Base-by-base conservation (phyloP, 805 yeast species). In the Ogataea paradorogensis region DNA sequence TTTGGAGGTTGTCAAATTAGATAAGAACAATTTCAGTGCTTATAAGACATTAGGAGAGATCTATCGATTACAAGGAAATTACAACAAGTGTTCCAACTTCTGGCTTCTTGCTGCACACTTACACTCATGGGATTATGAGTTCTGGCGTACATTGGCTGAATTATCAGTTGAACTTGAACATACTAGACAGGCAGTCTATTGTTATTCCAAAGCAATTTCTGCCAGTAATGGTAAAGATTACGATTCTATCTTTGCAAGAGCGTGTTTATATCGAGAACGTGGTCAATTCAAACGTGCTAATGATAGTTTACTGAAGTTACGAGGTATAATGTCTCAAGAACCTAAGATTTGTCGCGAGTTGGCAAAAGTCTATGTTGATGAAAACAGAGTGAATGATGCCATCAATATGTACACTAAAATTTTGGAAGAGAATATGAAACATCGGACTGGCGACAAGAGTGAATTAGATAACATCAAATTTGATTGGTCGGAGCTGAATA, bases 11-110 rank as follows among this genome's bases (percentile, higher is more conserved):
- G 80, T 91, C 44, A 79, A 81, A 51, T 70, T 80, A 38, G 96
- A 89, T 55, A 82, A 86, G 10, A 76, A 76, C 48, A 84, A 85
- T 57, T 82, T 78, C 59, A 78, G 84, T 31, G 96, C 96, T 0
- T 90, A 90, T 67, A 82, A 84, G 53, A 84, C 95, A 0, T 64
- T 89, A 31, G 97, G 96, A 33, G 95, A 86, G 54, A 84, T 91
- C 33, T 82, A 84, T 48, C 72, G 78, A 40, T 66, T 74, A 37
- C 82, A 79, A 45, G 90, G 88, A 1, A 69, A 79, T 32, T 62
- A 74, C 35, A 78, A 81, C 48, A 83, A 84, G 55, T 77, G 95
- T 58, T 80, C 95, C 58, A 79, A 80, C 55, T 74, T 84, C 33
- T 79, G 96, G 96, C 66, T 84, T 51, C 53, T 85, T 38, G 93